Base-by-base conservation (phyloP, 2,329 filamentous ascomycete genomes). In the Hypoxylon rubiginosum region DNA sequence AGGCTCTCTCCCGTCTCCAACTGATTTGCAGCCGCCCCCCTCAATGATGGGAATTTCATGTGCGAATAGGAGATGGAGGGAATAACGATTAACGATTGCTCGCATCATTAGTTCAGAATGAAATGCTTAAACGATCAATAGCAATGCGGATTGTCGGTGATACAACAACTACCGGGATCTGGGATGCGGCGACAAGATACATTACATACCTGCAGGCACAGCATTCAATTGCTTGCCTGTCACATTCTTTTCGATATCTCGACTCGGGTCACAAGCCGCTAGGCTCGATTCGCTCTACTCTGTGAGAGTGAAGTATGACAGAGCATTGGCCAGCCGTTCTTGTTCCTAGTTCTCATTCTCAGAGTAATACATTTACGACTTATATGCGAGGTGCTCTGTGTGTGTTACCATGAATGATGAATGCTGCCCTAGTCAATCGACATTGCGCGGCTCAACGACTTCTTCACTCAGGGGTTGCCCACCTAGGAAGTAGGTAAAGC, bases 161-260 rank as follows among this genome's bases (percentile, higher is more conserved):
- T 65, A 65, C 45, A 64, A 58, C 43, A 62, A 59, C 30, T 7
- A 24, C 58, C 58, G 58, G 55, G 46, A 43, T 45, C 26, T 32
- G 28, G 28, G 59, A 48, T 50, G 48, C 48, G 19, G 46, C 41
- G 24, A 32, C 21, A 24, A 24, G 21, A 24, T 24, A 24, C 21
- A 24, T 15, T 11, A 58, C 49, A 36, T 34, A 50, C 32, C 28
- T 48, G 39, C 48, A 48, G 39, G 24, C 39, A 48, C 30, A 19
- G 13, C 41, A 39, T 62, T 28, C 15, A 15, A 41, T 41, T 41
- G 39, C 36, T 46, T 45, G 26, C 59, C 24, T 26, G 17, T 61
- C 58, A 46, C 41, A n/a, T 58, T 56, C 13, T 41, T 39, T 51
- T 30, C 43, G 39, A 56, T 26, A 62, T 36, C 60, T 52, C 60